Conservation (phyloP, 768 basidiomycete genomes). For the Termitomyces sp. region DNA sequence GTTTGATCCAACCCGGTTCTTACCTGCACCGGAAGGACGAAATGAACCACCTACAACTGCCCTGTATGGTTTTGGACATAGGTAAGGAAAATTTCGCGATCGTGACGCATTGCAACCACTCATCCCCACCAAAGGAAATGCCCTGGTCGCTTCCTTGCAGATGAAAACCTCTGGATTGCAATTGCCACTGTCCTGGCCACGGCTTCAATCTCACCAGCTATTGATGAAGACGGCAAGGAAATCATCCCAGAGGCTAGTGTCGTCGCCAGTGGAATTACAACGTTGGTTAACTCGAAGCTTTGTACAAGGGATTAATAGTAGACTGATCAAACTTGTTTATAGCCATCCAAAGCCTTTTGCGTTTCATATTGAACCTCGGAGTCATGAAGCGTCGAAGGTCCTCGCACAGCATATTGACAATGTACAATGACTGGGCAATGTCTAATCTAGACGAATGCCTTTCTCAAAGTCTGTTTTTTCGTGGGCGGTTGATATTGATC, state of each 20-base stretch:
- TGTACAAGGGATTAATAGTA: not conserved
- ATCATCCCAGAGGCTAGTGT: conserved; percentile 20
- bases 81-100: conserved; percentile 8
- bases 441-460: not conserved
- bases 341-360: not conserved
- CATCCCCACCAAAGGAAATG: conserved; percentile 19
- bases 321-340: not conserved
- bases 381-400: not conserved
- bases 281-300: not conserved
- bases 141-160: conserved; percentile 36
- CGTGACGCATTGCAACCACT: not conserved
- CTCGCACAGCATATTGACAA: not conserved
- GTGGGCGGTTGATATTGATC: no score
- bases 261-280: not conserved
- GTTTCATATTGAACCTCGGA: not conserved
- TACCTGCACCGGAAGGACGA: conserved; percentile 12
- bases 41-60: conserved; percentile 4
- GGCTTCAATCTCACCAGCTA: conserved; percentile 29
- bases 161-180: conserved; percentile 27
- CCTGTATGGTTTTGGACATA: conserved; percentile 18
- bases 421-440: not conserved
- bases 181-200: conserved; percentile 15
- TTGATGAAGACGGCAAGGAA: conserved; percentile 25
- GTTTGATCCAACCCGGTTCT: conserved; percentile 38
- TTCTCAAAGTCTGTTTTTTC: not conserved